Base-by-base conservation (phyloP, 768 basidiomycete genomes). In the Pleurotus citrinopileatus region DNA sequence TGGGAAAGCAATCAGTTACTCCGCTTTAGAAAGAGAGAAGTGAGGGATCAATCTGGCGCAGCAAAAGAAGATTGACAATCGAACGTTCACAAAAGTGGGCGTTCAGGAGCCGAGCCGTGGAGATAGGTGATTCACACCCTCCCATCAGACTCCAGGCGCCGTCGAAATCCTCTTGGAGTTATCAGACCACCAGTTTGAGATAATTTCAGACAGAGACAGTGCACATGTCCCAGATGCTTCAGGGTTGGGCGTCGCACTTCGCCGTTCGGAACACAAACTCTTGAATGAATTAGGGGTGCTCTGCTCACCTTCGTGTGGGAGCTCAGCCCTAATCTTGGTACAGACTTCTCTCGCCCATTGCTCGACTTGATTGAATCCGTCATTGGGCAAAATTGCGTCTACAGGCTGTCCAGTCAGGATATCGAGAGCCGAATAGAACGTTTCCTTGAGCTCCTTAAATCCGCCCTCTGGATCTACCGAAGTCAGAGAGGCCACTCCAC, bases 351-450 rank as follows among this genome's bases (percentile, higher is more conserved):
- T 28, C 6, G 70, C 38, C 69, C 71, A 23, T 69, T 67, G 47
- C 70, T 74, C 28, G 50, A 44, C n/a, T 43, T 32, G 34, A 37
- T 26, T 51, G 32, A 34, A 37, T 34, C 48, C 48, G n/a, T 34
- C 19, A 13, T 17, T 15, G 34, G 23, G 48, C 29, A 32, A n/a
- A 51, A 17, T 32, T 12, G 7, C 22, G 9, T 20, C 15, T n/a
- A 25, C 5, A 37, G 53, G 54, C 34, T 54, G 65, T 53, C 65
- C 67, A 36, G 82, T 73, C 7, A 92, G 71, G 34, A 94, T 73
- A 58, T 95, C 92, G 20, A 94, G 70, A 1, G 90, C 83, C 26
- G 87, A 78, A 64, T 89, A 92, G 59, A 91, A 89, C 1, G 79
- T 81, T 60, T 82, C 82, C 60, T 87, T 86, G 37, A 94, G 76